A percentile compares a stretch with the other conserved stretches of the same genome.
phyloP scores from a whole-genome alignment of 1,284 basidiomycete species.

The Termitomyces sp. region DNA sequence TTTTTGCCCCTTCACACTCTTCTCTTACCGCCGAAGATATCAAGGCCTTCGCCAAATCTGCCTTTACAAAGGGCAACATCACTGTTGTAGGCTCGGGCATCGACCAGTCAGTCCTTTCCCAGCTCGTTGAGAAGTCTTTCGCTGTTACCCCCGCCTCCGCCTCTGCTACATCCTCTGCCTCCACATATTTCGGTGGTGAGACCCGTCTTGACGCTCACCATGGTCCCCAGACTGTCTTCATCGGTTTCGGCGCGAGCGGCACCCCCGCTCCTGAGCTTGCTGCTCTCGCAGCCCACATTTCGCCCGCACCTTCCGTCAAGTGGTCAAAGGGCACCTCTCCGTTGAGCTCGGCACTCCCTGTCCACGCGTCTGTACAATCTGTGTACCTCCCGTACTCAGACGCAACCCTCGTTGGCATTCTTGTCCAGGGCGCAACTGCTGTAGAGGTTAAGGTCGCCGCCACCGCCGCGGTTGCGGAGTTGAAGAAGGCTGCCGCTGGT shows the following conservation, averaged over 20 bases:
- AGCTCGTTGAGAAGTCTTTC: conserved; percentile 72
- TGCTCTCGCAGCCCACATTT: conserved; percentile 74
- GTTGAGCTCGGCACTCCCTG: conserved; percentile 51
- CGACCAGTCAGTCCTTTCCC: conserved; percentile 61
- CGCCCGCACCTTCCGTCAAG: conserved; percentile 72
- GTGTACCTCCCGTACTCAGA: conserved; percentile 87
- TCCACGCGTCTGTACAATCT: conserved; percentile 57
- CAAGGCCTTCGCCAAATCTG: conserved; percentile 65
- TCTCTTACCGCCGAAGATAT: conserved; percentile 66
- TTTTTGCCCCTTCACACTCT: conserved; percentile 74
- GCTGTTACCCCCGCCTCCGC: conserved; percentile 40
- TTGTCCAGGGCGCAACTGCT: conserved; percentile 61
- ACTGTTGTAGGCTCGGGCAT: conserved; percentile 86
- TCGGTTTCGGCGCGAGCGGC: conserved; percentile 73
- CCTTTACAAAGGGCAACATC: conserved; percentile 75
- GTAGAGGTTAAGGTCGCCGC: conserved; percentile 61
- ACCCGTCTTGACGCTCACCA: conserved; percentile 61
- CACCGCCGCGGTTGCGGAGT: conserved; percentile 59
- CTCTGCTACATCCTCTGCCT: conserved; percentile 36
- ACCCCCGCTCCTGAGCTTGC: conserved; percentile 66
- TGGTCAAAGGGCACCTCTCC: conserved; percentile 77
- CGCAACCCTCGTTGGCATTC: conserved; percentile 78
- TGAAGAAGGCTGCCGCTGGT: conserved; percentile 53
- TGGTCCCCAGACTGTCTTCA: conserved; percentile 71
- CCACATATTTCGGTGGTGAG: conserved; percentile 83